Percentiles rank a stretch among this genome's conserved stretches.
phyloP scores from a whole-genome alignment of 2,329 filamentous ascomycete genomes.

The Beauveria asiatica region DNA sequence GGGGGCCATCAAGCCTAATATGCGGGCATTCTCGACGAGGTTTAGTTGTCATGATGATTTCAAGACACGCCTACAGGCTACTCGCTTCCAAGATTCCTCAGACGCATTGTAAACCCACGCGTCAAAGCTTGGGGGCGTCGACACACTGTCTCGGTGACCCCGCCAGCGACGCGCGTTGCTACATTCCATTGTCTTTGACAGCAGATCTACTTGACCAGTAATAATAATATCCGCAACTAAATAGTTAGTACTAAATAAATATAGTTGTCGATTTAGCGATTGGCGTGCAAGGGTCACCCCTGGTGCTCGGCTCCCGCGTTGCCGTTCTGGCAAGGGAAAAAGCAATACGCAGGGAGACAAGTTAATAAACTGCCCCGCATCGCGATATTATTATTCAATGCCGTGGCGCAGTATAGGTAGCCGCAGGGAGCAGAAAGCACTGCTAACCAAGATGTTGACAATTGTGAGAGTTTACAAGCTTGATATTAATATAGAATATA shows the following conservation, averaged over 20 bases:
- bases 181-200: neutral
- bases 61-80: constrained; percentile 8
- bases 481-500: neutral
- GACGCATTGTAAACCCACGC: neutral
- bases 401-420: neutral
- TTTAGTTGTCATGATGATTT: neutral
- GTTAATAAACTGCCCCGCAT: neutral
- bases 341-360: constrained; percentile 7
- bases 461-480: no score
- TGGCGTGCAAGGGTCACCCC: neutral
- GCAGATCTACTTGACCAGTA: neutral
- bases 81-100: constrained; percentile 4
- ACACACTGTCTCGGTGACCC: neutral
- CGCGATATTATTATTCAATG: neutral
- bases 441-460: no score
- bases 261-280: constrained; percentile 1
- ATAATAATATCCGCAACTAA: neutral
- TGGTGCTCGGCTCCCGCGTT: neutral
- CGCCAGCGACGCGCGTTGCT: neutral
- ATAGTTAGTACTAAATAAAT: no score
- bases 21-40: neutral
- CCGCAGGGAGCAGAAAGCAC: neutral
- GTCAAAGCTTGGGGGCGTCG: neutral
- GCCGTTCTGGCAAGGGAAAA: neutral
- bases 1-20: neutral